These are phyloP conservation scores for Zasmidium angulare DNA, from an alignment of 2,329 filamentous ascomycete genomes.

Conservation along the genomic window DNA sequence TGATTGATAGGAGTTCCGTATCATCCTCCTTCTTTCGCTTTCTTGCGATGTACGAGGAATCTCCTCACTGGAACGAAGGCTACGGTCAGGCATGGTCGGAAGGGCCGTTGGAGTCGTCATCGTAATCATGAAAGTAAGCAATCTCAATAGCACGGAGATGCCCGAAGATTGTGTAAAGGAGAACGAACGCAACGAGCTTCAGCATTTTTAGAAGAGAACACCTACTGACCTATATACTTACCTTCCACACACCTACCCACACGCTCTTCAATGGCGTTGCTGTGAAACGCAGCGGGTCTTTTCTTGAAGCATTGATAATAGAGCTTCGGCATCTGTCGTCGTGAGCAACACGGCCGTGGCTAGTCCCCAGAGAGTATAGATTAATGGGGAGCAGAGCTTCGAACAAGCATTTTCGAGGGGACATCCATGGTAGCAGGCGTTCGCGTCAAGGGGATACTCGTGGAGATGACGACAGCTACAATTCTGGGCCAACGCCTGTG, in stretches of 20 bases:
- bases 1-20: conserved; percentile 6
- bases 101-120: conserved; percentile 1
- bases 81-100: conserved; percentile 3
- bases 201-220: neutral
- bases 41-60: neutral
- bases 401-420: neutral
- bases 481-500: neutral
- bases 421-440: neutral
- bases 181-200: neutral
- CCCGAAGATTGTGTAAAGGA: too few species aligned
- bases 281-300: neutral
- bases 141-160: neutral
- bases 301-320: neutral
- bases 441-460: neutral
- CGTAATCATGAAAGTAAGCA: neutral
- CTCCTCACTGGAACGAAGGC: conserved; percentile 4
- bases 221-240: neutral
- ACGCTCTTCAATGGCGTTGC: neutral
- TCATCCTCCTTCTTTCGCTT: conserved; percentile 1
- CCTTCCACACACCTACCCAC: neutral
- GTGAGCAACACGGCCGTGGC: conserved; percentile 1
- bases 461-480: neutral
- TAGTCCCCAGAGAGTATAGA: neutral
- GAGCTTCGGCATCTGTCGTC: neutral
- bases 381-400: neutral